phyloP scores from a whole-genome alignment of 495 filamentous ascomycete genomes.

The Talaromyces ruber region DNA sequence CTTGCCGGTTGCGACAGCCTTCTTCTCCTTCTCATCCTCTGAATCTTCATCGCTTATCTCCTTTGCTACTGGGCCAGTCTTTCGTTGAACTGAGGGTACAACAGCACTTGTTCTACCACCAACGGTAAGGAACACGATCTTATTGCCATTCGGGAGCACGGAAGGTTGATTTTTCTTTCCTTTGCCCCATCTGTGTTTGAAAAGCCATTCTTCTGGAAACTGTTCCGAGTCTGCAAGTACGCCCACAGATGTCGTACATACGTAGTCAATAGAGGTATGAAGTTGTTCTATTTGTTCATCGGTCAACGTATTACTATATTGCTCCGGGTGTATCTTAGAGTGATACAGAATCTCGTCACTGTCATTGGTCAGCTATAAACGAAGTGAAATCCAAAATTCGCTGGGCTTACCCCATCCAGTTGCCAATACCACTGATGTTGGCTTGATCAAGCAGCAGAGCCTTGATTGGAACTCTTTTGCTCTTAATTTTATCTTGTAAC shows the following conservation, averaged over 20 bases:
- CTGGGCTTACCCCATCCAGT: slow-evolving; percentile 76
- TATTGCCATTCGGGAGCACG: slow-evolving; percentile 72
- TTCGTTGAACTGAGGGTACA: slow-evolving; percentile 79
- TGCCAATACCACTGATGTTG: slow-evolving; percentile 89
- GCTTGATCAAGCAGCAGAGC: slow-evolving; percentile 78
- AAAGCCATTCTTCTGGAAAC: slow-evolving; percentile 88
- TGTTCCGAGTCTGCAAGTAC: slow-evolving; percentile 69
- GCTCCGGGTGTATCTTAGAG: slow-evolving; percentile 81
- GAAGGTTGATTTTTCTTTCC: slow-evolving; percentile 65
- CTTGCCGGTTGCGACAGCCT: slow-evolving; percentile 14
- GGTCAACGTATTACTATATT: slow-evolving; percentile 75
- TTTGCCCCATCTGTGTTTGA: slow-evolving; percentile 85
- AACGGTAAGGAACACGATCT: slow-evolving; percentile 74
- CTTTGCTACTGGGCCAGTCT: slow-evolving; percentile 46
- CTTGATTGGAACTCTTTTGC: slow-evolving; percentile 77
- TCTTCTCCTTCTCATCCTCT: slow-evolving; percentile 12
- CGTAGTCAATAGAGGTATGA: slow-evolving; percentile 63
- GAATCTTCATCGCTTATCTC: slow-evolving; percentile 21
- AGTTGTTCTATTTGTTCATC: slow-evolving; percentile 63
- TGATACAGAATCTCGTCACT: slow-evolving; percentile 87
- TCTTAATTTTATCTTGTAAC: slow-evolving; percentile 57
- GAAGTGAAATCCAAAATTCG: neutral
- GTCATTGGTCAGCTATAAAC: slow-evolving; percentile 9
- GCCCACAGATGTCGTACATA: slow-evolving; percentile 72
- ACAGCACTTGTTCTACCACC: slow-evolving; percentile 84